Base-by-base conservation (phyloP, 306 rosid genomes). In the Acacia acuminata region DNA sequence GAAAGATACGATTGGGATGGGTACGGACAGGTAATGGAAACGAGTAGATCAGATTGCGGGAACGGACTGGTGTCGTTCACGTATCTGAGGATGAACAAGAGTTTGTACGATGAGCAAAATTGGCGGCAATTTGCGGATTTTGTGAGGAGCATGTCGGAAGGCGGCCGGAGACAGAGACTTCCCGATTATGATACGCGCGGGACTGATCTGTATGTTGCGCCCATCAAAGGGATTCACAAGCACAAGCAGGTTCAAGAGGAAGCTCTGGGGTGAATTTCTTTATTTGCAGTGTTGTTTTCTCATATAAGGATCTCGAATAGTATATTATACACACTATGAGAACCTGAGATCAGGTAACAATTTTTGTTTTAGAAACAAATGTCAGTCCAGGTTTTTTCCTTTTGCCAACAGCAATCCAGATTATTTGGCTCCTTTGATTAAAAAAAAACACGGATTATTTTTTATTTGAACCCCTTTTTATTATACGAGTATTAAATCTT, bases 1-100 rank as follows among this genome's bases (percentile, higher is more conserved):
- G 97, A 94, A 87, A 91, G 99, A 86, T 94, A 96, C 75, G 99
- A 94, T 75, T 72, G 88, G 42, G 86, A 84, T 50, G 99, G 91
- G 66, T 94, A 86, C 81, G 90, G 84, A 75, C 98, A 92, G 69
- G 91, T 96, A 76, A 38, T 94, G 83, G 90, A 84, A 6, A 91
- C 99, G 36, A 92, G 94, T 70, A 88, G 89, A 76, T 92, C 94
- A 4, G 94, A 89, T 43, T 88, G 92, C 0, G 92, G 97, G 38
- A 90, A 83, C 30, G 93, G 91, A 4, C 72, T 96, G 86, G 40
- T 90, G 40, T 91, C 98, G 69, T 96, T 96, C 70, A 94, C 99
- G 61, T 96, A 87, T 74, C 83, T 94, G 67, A 90, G 99, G 72
- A 81, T 94, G 98, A 96, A 92, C 64, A 96, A 94, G 91, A 92